phyloP scores from a whole-genome alignment of 2,329 filamentous ascomycete species.

The Alternaria metachromatica region DNA sequence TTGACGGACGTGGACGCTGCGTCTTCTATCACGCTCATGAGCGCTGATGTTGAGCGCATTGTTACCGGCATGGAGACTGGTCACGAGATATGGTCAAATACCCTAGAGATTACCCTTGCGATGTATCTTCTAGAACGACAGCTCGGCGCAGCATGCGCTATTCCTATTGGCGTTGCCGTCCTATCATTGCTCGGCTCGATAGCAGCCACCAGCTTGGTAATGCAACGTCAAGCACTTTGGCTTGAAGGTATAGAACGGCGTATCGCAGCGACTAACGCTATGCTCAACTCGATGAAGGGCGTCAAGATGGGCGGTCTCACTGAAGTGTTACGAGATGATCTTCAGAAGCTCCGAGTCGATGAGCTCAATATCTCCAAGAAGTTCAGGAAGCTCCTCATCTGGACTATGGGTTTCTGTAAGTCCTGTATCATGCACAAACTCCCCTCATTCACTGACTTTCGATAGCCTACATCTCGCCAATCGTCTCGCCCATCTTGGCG shows the following conservation, averaged over 20 bases:
- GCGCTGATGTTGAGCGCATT: constrained; percentile 47
- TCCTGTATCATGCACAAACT: neutral
- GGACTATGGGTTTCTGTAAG: constrained; percentile 46
- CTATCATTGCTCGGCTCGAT: constrained; percentile 36
- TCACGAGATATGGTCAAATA: constrained; percentile 46
- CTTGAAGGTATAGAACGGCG: constrained; percentile 54
- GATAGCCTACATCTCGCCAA: constrained; percentile 39
- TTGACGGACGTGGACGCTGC: constrained; percentile 40
- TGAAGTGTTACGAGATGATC: constrained; percentile 36
- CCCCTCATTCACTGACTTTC: constrained; percentile 4
- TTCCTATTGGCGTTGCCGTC: constrained; percentile 56
- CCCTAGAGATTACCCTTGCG: constrained; percentile 54
- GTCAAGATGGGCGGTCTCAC: constrained; percentile 55
- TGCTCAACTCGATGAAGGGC: constrained; percentile 56
- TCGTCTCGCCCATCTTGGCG: constrained; percentile 53
- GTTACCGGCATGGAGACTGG: constrained; percentile 43
- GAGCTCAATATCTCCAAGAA: constrained; percentile 45
- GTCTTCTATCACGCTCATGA: constrained; percentile 46
- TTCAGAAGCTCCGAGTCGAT: constrained; percentile 41
- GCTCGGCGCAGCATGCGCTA: constrained; percentile 57
- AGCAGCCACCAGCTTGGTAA: constrained; percentile 38
- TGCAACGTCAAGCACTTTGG: constrained; percentile 49
- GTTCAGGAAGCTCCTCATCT: constrained; percentile 45
- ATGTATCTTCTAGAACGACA: constrained; percentile 57
- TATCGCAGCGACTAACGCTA: constrained; percentile 50